A percentile compares a stretch with the other conserved stretches of the same genome.
Conservation (phyloP, 805 yeast species). For the Hanseniaspora opuntiae region DNA sequence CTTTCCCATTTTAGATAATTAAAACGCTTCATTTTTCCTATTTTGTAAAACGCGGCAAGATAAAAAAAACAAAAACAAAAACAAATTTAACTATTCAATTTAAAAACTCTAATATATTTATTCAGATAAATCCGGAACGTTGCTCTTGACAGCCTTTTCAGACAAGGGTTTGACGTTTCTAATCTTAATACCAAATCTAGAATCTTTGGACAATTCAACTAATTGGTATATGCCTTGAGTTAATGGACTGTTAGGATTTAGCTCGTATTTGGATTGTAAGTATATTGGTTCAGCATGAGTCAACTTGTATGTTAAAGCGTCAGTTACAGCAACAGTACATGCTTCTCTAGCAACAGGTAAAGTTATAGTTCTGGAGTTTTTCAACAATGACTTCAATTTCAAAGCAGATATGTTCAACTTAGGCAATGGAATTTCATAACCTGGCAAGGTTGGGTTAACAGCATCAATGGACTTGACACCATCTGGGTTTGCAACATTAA, state of each 20-base stretch:
- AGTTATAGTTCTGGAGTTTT: constrained; percentile 33
- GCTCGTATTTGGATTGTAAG: constrained; percentile 68
- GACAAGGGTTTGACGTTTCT: constrained; percentile 48
- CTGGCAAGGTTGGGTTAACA: constrained; percentile 51
- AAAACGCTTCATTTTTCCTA: background rate
- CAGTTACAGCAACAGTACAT: constrained; percentile 50
- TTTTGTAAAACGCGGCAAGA: background rate
- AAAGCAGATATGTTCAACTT: constrained; percentile 57
- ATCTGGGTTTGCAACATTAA: constrained; percentile 50
- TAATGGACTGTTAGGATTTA: constrained; percentile 34
- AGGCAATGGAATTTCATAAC: constrained; percentile 64
- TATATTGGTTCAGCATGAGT: constrained; percentile 62
- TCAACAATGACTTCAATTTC: constrained; percentile 50
- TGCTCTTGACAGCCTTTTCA: constrained; percentile 8
- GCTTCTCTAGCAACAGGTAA: constrained; percentile 64
- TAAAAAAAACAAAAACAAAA: background rate
- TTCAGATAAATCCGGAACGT: constrained; percentile 12
- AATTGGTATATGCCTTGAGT: constrained; percentile 39
- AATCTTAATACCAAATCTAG: constrained; percentile 53
- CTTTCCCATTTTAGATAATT: background rate
- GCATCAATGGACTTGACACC: constrained; percentile 59
- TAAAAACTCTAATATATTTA: background rate
- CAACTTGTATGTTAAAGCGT: constrained; percentile 57
- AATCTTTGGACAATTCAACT: constrained; percentile 48
- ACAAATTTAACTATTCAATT: background rate